phyloP scores from a whole-genome alignment of 2,329 filamentous ascomycete species.

The Penicillium brasilianum region DNA sequence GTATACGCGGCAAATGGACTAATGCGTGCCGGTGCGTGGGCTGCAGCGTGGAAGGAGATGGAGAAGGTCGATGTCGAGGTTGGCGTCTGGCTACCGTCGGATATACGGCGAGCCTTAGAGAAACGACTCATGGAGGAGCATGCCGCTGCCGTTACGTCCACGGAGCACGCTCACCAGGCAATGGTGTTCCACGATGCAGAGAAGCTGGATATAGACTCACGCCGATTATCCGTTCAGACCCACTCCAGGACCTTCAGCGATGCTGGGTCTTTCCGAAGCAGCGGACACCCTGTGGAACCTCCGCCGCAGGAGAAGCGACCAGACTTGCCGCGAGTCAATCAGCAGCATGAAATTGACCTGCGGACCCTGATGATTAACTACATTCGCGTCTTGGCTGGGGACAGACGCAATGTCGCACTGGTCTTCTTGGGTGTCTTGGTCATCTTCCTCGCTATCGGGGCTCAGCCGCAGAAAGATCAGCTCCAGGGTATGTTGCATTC shows the following conservation, averaged over 20 bases:
- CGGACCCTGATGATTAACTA: slow-evolving; percentile 60
- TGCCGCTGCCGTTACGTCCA: slow-evolving; percentile 27
- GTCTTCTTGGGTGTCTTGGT: slow-evolving; percentile 21
- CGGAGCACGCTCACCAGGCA: slow-evolving; percentile 20
- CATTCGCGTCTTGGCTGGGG: slow-evolving; percentile 56
- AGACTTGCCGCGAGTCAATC: slow-evolving; percentile 8
- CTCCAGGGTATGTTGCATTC: slow-evolving; percentile 16
- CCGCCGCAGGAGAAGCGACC: slow-evolving; percentile 8
- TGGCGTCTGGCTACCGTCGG: slow-evolving; percentile 67
- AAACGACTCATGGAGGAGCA: slow-evolving; percentile 50
- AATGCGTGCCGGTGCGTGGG: slow-evolving; percentile 91
- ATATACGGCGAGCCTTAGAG: slow-evolving; percentile 58
- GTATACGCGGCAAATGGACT: slow-evolving; percentile 94
- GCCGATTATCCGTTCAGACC: slow-evolving; percentile 14
- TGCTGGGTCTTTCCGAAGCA: slow-evolving; percentile 15
- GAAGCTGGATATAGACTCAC: slow-evolving; percentile 9
- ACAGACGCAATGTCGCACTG: slow-evolving; percentile 57
- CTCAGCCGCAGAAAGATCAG: slow-evolving; percentile 6
- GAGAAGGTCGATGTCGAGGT: slow-evolving; percentile 97
- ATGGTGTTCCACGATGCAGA: slow-evolving; percentile 18
- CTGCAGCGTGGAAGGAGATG: slow-evolving; percentile 95
- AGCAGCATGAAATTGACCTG: slow-evolving; percentile 54
- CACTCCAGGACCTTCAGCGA: slow-evolving; percentile 18
- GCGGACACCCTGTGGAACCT: background rate
- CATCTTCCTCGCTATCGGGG: slow-evolving; percentile 22